Percentiles rank a stretch among this genome's conserved stretches.
Evolutionary conservation across 768 basidiomycete species (phyloP).

Genomic region (Russula dissimulans): DNA sequence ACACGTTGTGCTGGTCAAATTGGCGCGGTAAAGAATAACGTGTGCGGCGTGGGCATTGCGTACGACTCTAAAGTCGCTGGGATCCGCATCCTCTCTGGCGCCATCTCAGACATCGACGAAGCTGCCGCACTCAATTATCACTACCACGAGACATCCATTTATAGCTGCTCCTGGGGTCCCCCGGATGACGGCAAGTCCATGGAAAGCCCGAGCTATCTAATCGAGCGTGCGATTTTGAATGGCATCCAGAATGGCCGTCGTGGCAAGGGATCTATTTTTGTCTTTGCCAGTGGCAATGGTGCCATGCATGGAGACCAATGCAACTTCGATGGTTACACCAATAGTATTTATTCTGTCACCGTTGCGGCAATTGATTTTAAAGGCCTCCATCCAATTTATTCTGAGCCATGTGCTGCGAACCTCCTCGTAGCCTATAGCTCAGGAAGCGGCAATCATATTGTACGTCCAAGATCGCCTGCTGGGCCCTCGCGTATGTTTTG

Average conservation of each 20-base stretch:
- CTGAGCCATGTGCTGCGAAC: conserved; percentile 95
- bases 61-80: conserved; percentile 89
- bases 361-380: conserved; percentile 93
- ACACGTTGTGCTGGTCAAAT: conserved; percentile 98
- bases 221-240: conserved; percentile 88
- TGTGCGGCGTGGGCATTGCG: conserved; percentile 91
- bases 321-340: conserved; percentile 99
- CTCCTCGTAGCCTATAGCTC: conserved; percentile 96
- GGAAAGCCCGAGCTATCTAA: conserved; percentile 89
- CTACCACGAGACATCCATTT: conserved; percentile 85
- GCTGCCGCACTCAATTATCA: conserved; percentile 91
- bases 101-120: conserved; percentile 93
- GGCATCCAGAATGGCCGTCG: conserved; percentile 84
- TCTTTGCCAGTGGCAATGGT: conserved; percentile 97
- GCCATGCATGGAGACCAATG: conserved; percentile 89
- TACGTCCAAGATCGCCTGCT: conserved; percentile 33
- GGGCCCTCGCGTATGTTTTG: conserved; percentile 5
- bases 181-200: conserved; percentile 90
- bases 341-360: conserved; percentile 92
- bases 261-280: conserved; percentile 89
- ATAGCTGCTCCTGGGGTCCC: conserved; percentile 97
- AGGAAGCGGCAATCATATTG: conserved; percentile 88
- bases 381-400: conserved; percentile 92
- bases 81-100: conserved; percentile 88
- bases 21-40: conserved; percentile 84